These are phyloP conservation scores for Cladophialophora immunda DNA, from an alignment of 2,329 filamentous ascomycete genomes.

Conservation along the genomic window DNA sequence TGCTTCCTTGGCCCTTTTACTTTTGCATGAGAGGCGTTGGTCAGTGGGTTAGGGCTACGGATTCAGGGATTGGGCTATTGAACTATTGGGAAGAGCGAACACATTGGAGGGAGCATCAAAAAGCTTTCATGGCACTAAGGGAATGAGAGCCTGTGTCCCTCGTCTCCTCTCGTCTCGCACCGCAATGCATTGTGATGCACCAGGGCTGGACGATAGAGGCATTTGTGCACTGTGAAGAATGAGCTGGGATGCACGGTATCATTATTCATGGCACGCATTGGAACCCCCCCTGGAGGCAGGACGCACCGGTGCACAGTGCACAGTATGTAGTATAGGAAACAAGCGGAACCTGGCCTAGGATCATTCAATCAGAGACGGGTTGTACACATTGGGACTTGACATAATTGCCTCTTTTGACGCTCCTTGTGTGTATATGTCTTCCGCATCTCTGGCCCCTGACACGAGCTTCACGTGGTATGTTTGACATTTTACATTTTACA, in stretches of 20 bases:
- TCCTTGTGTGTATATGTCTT: no score
- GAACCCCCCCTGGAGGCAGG: no score
- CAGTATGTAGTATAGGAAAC: no score
- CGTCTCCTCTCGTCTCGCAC: not conserved
- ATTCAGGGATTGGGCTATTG: not conserved
- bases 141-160: not conserved
- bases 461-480: no score
- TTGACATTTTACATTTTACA: no score
- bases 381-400: no score
- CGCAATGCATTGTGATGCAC: not conserved
- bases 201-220: not conserved
- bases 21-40: constrained; percentile 20
- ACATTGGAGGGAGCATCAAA: not conserved
- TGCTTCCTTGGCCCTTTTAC: not conserved
- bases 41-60: not conserved
- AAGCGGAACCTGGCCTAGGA: no score
- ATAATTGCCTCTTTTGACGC: no score
- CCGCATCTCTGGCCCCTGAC: no score
- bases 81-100: not conserved
- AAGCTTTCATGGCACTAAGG: not conserved
- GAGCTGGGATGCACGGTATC: not conserved
- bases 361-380: no score
- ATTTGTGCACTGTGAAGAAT: not conserved
- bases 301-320: no score
- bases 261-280: no score